Evolutionary conservation across 176 grass and related monocot genomes (phyloP).

Genomic region (Cenchrus fungigraminus): DNA sequence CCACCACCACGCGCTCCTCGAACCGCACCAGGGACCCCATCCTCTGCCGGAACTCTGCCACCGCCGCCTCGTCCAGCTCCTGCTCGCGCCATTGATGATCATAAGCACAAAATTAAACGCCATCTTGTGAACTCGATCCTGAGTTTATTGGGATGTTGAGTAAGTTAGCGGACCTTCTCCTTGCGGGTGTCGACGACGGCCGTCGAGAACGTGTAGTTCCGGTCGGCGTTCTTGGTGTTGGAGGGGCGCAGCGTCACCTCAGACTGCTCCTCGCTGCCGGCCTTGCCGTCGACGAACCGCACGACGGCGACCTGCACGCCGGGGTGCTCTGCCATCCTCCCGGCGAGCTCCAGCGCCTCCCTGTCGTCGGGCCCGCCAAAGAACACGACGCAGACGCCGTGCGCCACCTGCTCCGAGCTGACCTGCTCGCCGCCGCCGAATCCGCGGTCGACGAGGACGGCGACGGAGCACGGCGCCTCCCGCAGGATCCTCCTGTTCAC

Average conservation of each 20-base stretch:
- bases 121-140: not conserved
- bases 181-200: constrained; percentile 51
- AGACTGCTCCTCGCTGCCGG: constrained; percentile 32
- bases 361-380: constrained; percentile 84
- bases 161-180: constrained; percentile 54
- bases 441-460: constrained; percentile 71
- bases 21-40: constrained; percentile 43
- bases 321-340: constrained; percentile 85
- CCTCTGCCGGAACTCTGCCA: constrained; percentile 61
- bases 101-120: not conserved
- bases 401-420: constrained; percentile 60
- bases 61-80: constrained; percentile 71
- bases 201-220: constrained; percentile 84
- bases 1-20: constrained; percentile 55
- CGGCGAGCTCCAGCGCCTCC: constrained; percentile 71
- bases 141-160: not conserved
- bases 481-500: constrained; percentile 68
- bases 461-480: constrained; percentile 80
- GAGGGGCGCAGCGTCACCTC: constrained; percentile 63
- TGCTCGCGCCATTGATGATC: not conserved
- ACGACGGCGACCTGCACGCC: constrained; percentile 62
- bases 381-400: constrained; percentile 79
- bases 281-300: constrained; percentile 50
- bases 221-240: constrained; percentile 60
- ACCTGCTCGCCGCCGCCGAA: constrained; percentile 80